phyloP scores from a whole-genome alignment of 257 asterid species.

The Sherardia arvensis region DNA sequence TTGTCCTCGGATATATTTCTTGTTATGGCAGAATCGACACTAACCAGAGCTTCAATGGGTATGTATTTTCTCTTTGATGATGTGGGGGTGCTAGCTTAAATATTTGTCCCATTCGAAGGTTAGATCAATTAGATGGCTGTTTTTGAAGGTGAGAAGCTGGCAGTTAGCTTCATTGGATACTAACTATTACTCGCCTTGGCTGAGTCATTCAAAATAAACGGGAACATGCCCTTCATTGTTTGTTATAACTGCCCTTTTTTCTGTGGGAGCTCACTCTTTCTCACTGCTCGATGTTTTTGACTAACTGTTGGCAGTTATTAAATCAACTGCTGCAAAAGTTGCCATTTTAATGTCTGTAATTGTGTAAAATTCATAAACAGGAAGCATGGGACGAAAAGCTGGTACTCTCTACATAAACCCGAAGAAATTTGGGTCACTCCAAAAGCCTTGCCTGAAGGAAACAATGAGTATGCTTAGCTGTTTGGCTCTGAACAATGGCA shows the following conservation, averaged over 20 bases:
- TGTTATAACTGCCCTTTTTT: background rate
- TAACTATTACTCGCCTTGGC: background rate
- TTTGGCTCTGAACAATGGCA: constrained; percentile 63
- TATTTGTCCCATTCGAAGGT: background rate
- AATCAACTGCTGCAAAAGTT: background rate
- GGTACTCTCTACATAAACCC: constrained; percentile 61
- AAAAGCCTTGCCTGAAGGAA: constrained; percentile 86
- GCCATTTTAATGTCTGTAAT: background rate
- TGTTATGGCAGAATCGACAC: background rate
- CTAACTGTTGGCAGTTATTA: background rate
- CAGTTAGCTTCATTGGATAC: too few species aligned
- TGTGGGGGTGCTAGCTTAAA: background rate
- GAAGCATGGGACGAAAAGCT: constrained; percentile 78
- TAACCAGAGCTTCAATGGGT: background rate
- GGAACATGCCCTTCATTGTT: background rate
- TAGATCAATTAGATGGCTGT: background rate
- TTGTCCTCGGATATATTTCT: background rate
- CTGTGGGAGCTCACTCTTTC: background rate
- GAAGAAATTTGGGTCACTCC: constrained; percentile 66
- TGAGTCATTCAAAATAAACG: background rate
- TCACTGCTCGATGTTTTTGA: too few species aligned
- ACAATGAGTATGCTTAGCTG: constrained; percentile 72
- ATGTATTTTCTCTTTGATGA: too few species aligned
- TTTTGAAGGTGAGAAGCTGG: background rate
- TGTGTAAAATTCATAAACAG: constrained; percentile 6